Conservation (phyloP, 371 early-diverging fungal species). For the Nematocida displodere region DNA sequence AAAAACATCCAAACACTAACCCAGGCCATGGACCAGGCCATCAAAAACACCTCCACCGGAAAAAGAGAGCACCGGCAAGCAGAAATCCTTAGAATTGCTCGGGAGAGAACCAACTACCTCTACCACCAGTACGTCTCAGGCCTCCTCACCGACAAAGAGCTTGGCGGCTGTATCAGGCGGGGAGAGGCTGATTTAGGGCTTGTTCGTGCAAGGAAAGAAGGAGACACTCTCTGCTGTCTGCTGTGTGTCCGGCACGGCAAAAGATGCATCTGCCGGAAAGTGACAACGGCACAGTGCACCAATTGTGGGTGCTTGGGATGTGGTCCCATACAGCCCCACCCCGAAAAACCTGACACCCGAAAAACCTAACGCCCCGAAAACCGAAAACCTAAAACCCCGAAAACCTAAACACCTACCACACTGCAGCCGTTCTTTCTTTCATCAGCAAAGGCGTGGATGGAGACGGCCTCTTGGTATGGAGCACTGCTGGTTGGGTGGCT, state of each 20-base stretch:
- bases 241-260: constrained; percentile 36
- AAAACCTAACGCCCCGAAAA: not conserved
- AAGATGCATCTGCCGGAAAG: constrained; percentile 27
- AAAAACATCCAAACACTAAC: not conserved
- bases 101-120: constrained; percentile 22
- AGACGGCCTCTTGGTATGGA: not conserved
- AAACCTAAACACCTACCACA: not conserved
- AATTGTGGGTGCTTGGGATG: constrained; percentile 26
- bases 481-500: not conserved
- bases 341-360: not conserved
- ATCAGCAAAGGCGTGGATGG: not conserved
- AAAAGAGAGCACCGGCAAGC: constrained; percentile 38
- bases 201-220: constrained; percentile 11
- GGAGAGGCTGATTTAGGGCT: constrained; percentile 9
- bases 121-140: not conserved
- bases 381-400: not conserved
- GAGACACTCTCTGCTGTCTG: not conserved
- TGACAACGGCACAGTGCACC: not conserved
- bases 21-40: not conserved
- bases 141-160: constrained; percentile 3
- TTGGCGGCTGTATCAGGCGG: not conserved
- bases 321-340: not conserved
- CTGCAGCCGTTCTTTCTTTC: not conserved
- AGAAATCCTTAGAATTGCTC: not conserved
- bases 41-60: not conserved